phyloP scores from a whole-genome alignment of 1,284 basidiomycete species.

The Microbotryomycetes sp. region DNA sequence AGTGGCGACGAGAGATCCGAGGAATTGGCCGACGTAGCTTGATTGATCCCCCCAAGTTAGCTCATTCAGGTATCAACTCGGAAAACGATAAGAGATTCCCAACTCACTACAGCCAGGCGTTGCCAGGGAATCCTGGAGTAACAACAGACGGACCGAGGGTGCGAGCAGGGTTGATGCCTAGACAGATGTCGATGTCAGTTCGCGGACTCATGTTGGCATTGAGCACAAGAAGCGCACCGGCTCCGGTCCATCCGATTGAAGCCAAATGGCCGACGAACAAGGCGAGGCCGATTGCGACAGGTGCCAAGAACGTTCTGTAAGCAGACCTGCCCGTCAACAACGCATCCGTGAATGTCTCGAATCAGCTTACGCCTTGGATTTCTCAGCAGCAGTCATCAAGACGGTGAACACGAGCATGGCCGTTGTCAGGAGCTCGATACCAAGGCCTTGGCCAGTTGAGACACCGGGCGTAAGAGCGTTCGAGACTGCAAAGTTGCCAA shows the following conservation, averaged over 20 bases:
- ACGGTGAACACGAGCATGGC: conserved; percentile 42
- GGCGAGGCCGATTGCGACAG: conserved; percentile 48
- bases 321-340: conserved; percentile 27
- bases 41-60: conserved; percentile 39
- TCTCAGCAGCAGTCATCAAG: conserved; percentile 47
- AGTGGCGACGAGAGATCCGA: conserved; percentile 40
- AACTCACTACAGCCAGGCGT: conserved; percentile 25
- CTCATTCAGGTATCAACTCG: not conserved
- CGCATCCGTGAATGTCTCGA: not conserved
- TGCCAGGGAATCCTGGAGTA: conserved; percentile 34
- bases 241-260: conserved; percentile 4
- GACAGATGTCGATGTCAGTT: no score
- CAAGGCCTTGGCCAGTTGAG: conserved; percentile 35
- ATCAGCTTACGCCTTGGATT: conserved; percentile 40
- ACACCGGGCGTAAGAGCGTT: conserved; percentile 41
- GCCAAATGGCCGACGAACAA: conserved; percentile 46
- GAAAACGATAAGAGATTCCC: not conserved
- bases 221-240: not conserved
- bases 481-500: conserved; percentile 41
- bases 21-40: conserved; percentile 42
- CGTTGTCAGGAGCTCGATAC: conserved; percentile 46
- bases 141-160: conserved; percentile 44
- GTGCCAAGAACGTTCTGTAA: conserved; percentile 46
- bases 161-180: conserved; percentile 28
- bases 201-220: no score